phyloP scores from a whole-genome alignment of 139 green algal genomes.

The Microglena sp. region DNA sequence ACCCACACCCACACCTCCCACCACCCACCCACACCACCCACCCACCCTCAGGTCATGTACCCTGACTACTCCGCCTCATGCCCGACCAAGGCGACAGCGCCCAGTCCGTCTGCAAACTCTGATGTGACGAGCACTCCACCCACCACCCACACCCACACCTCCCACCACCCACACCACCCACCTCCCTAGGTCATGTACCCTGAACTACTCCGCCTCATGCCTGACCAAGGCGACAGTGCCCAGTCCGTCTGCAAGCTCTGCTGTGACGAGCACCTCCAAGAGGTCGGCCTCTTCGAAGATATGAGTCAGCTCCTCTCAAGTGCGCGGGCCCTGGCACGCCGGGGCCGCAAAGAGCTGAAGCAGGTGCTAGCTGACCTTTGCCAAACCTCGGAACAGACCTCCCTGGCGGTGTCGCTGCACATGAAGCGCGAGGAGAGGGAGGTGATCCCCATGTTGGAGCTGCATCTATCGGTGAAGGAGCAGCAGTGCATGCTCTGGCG shows the following conservation, averaged over 20 bases:
- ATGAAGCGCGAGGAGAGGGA: constrained; percentile 52
- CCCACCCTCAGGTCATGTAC: too few relatives aligned
- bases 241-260: too few relatives aligned
- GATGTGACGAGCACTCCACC: too few relatives aligned
- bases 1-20: too few relatives aligned
- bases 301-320: constrained; percentile 68
- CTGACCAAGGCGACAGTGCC: neutral
- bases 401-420: constrained; percentile 33
- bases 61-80: too few relatives aligned
- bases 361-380: constrained; percentile 54
- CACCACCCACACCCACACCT: too few relatives aligned
- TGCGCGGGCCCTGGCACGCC: constrained; percentile 54
- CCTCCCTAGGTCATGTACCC: constrained; percentile 53
- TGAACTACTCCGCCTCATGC: constrained; percentile 40
- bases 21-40: too few relatives aligned
- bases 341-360: constrained; percentile 37
- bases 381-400: constrained; percentile 34
- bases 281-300: constrained; percentile 60
- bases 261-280: constrained; percentile 58
- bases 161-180: too few relatives aligned
- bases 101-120: too few relatives aligned
- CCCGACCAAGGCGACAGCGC: too few relatives aligned
- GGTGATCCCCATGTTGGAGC: constrained; percentile 70
- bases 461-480: constrained; percentile 49
- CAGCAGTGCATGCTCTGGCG: constrained; percentile 84